Evolutionary conservation across 352 stramenopile species (phyloP).

Genomic region (Pythium diclinum): DNA sequence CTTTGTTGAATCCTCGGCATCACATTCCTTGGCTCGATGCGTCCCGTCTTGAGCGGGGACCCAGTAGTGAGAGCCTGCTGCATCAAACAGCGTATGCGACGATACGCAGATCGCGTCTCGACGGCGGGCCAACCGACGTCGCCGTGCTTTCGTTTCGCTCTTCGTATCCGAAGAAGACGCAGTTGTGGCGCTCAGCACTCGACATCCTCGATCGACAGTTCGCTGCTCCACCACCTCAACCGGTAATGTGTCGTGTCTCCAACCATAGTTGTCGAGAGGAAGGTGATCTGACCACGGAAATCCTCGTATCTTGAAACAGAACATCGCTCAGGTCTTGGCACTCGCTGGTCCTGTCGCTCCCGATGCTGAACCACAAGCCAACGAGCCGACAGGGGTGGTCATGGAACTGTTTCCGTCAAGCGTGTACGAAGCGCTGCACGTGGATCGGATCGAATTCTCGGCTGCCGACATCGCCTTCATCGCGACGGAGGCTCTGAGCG

Average conservation of each 20-base stretch:
- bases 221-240: slow-evolving; percentile 31
- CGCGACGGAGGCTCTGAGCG: slow-evolving; percentile 38
- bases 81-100: slow-evolving; percentile 35
- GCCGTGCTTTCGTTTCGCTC: slow-evolving; percentile 39
- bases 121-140: slow-evolving; percentile 26
- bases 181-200: slow-evolving; percentile 36
- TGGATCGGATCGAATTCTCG: slow-evolving; percentile 36
- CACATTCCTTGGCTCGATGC: slow-evolving; percentile 11
- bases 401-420: slow-evolving; percentile 43
- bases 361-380: slow-evolving; percentile 10
- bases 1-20: not conserved
- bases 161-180: slow-evolving; percentile 26
- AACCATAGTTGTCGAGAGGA: not conserved
- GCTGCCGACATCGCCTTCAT: slow-evolving; percentile 45
- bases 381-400: slow-evolving; percentile 26
- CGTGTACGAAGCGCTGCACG: slow-evolving; percentile 57
- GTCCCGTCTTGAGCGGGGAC: not conserved
- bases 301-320: slow-evolving; percentile 18
- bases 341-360: slow-evolving; percentile 22
- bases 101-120: slow-evolving; percentile 30
- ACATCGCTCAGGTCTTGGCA: slow-evolving; percentile 45
- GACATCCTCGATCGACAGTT: slow-evolving; percentile 31
- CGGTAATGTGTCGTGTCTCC: slow-evolving; percentile 23
- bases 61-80: slow-evolving; percentile 19
- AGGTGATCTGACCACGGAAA: not conserved